phyloP scores from a whole-genome alignment of 345 rosid genomes.

The Gossypium arboreum region DNA sequence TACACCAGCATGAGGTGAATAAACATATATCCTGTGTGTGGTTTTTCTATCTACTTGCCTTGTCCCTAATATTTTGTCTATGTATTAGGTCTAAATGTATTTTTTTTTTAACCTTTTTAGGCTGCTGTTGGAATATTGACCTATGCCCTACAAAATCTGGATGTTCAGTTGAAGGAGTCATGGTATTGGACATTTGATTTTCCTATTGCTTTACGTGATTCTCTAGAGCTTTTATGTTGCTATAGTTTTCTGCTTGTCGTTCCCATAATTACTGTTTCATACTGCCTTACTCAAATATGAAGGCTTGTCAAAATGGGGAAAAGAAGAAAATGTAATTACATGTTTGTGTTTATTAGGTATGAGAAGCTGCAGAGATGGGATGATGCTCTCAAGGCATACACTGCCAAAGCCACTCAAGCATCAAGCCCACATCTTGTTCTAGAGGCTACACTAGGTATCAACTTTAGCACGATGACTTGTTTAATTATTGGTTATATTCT shows the following conservation, averaged over 20 bases:
- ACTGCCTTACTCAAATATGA: not conserved
- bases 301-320: not conserved
- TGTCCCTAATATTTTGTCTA: not conserved
- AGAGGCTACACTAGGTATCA: constrained; percentile 82
- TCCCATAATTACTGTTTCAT: not conserved
- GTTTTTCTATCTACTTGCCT: not conserved
- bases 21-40: not conserved
- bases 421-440: constrained; percentile 67
- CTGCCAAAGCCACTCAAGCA: constrained; percentile 73
- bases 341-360: constrained; percentile 52
- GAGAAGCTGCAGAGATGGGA: constrained; percentile 99
- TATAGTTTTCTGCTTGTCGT: constrained; percentile 1
- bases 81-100: constrained; percentile 15
- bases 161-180: constrained; percentile 94
- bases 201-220: not conserved
- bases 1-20: constrained; percentile 91
- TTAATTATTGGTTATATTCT: constrained; percentile 7
- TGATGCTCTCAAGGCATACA: constrained; percentile 95
- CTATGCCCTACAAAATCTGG: constrained; percentile 82
- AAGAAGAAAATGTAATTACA: not conserved
- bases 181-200: constrained; percentile 44
- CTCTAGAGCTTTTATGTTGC: not conserved
- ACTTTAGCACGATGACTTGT: not conserved
- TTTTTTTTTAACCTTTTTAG: constrained; percentile 30
- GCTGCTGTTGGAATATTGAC: constrained; percentile 99